Evolutionary conservation across 192 early-diverging fungal species (phyloP), one percentile per base, ranked within the genome.

Genomic region (Endogone sp.): DNA sequence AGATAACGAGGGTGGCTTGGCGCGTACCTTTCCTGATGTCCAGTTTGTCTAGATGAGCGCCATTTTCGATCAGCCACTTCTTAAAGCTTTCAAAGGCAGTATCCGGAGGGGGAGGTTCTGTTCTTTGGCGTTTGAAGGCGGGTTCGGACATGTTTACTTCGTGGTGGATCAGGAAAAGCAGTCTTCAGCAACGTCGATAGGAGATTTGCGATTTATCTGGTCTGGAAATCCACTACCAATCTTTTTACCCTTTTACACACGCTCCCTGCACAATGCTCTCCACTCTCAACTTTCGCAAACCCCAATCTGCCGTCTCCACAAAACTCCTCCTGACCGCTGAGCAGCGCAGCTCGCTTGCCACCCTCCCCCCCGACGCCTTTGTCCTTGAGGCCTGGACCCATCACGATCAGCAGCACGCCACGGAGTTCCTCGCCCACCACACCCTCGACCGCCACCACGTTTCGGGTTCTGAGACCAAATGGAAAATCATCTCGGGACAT

Each of bases 21-120:
- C 30, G 2, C 58, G 24, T 60, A 6, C 66, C 69, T 25, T 70
- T 63, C 2, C 75, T 67, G 32, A 84, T 37, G 68, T 76, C 73
- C 44, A 82, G 57, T 22, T 73, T 68, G 64, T 55, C 62, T 10
- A 82, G 65, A 23, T 65, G 60, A 2, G 78, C 82, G 22, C 74
- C 77, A 72, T 83, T 83, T 25, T 64, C 71, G 25, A 66, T 59
- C 27, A 83, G 79, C 82, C 82, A 83, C 10, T 6, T 28, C 2
- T 23, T 60, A 21, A 60, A 60, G 22, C 22, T 23, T 28, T 23
- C 59, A 22, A 60, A 60, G 24, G 59, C 0, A 49, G 6, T 49
- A 11, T 1, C 37, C 9, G 37, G 16, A 6, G 37, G 37, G 16
- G 37, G 37, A 49, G 37, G 37, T 49, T 49, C 37, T 49, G 37